Base-by-base conservation (phyloP, 306 rosid species). In the Astragalus membranaceus region DNA sequence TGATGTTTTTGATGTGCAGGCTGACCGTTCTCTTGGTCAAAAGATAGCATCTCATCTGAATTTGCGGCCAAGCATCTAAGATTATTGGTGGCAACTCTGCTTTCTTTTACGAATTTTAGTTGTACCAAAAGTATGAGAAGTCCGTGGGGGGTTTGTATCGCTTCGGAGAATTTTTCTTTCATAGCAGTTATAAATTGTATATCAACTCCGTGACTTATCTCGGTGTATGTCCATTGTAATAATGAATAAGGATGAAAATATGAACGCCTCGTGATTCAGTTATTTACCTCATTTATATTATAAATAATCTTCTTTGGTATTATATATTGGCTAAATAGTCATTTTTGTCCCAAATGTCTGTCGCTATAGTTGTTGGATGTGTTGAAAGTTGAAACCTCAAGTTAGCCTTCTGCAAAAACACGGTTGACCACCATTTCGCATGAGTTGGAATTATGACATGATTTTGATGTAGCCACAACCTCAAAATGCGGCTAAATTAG, bases 41-140 rank as follows among this genome's bases (percentile, higher is more conserved):
- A 92, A 87, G 84, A 69, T 92, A 17, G 90, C 95, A 68, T 79
- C 92, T 55, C 89, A 80, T 61, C 85, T 89, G 41, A 92, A 87
- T 57, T 36, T 86, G 85, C 87, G 88, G 82, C 96, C 96, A 17
- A 83, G 54, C 85, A 82, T 85, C 47, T 91, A 85, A 71, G 23
- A 37, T 62, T 29, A 68, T 4, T 39, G 71, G 12, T 37, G 63
- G 26, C 46, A 57, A 52, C 57, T 60, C 14, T 14, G 60, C 57
- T 36, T 39, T 8, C 23, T 65, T 41, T 4, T 1, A 7, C 10
- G 70, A 64, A 67, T 39, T 46, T 69, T 10, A 58, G 67, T 63
- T 49, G 43, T 55, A 17, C 20, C 50, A 57, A 57, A 56, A 50
- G 58, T n/a, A 13, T 68, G 37, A 37, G 44, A 61, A 52, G 83